Conservation (phyloP, 2,329 filamentous ascomycete species). For the Xylariaceae sp. region DNA sequence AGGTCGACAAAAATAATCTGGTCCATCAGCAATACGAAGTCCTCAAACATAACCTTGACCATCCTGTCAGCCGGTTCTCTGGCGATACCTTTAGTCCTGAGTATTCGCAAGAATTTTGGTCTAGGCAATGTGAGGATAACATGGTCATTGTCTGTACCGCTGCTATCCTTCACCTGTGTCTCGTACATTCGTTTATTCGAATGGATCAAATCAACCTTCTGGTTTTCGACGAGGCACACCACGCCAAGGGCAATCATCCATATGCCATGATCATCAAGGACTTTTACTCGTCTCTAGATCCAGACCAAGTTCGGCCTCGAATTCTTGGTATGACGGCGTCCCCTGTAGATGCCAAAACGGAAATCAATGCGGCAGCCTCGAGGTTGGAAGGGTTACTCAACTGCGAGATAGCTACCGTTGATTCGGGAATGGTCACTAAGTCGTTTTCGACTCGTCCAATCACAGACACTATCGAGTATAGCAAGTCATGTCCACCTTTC, state of each 20-base stretch:
- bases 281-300: conserved; percentile 58
- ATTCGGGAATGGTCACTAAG: conserved; percentile 52
- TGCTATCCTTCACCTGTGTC: conserved; percentile 74
- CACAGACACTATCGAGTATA: conserved; percentile 55
- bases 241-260: conserved; percentile 88
- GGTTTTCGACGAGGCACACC: conserved; percentile 94
- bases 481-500: conserved; percentile 42
- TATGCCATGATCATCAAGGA: conserved; percentile 90
- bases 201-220: conserved; percentile 85
- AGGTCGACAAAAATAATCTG: conserved; percentile 82
- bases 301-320: conserved; percentile 55
- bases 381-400: conserved; percentile 75
- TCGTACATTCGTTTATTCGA: conserved; percentile 72
- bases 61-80: conserved; percentile 68
- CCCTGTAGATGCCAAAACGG: conserved; percentile 77
- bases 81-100: conserved; percentile 57
- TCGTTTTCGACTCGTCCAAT: conserved; percentile 51
- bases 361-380: conserved; percentile 65
- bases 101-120: conserved; percentile 44
- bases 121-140: conserved; percentile 52
- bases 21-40: conserved; percentile 88
- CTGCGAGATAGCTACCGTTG: conserved; percentile 74
- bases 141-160: conserved; percentile 92
- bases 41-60: conserved; percentile 73
- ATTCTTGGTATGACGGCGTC: conserved; percentile 98